Base-by-base conservation (phyloP, 805 yeast genomes). In the Blastobotrys americana region DNA sequence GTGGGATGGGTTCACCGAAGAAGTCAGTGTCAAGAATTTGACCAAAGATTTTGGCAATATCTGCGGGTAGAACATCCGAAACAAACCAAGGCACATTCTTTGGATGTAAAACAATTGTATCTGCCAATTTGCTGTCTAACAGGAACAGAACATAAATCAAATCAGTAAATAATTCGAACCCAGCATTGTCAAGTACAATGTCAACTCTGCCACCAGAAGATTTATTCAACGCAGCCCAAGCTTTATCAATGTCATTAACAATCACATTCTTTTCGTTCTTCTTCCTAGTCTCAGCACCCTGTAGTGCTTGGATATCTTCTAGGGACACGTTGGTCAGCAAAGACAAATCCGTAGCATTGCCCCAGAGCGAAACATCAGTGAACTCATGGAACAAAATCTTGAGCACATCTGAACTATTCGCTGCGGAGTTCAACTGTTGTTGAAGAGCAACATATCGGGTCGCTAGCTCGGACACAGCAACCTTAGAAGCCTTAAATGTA, bases 51-150 rank as follows among this genome's bases (percentile, higher is more conserved):
- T 72, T 59, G 38, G 70, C 69, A 48, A 86, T 78, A 65, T 93
- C 99, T 57, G 79, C 80, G 22, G 85, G 76, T 78, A 88, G 79
- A 5, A 93, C 94, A 64, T 93, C 99, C 54, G 96, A 85, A 16
- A 93, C 97, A 82, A 93, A 90, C 94, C 97, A 93, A 27, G 97
- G 97, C 48, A 88, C 76, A 42, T 79, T 77, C 64, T 93, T 93
- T 52, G 95, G 87, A 64, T 93, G 98, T 50, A 89, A 70, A 16
- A 78, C 81, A 48, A 90, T 77, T 45, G 74, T 68, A 18, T 69
- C 66, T 13, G 77, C 80, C 18, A 89, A 61, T n/a, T 76, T 74
- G 13, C 84, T 65, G 55, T 89, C 95, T 19, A 93, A 65, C 49
- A 84, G 56, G 60, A 83, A 82, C 39, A 83, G 63, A 2, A 81